Evolutionary conservation across 192 early-diverging fungal species (phyloP), one percentile per base, ranked within the genome.

Genomic region (Backusella morwellensis): DNA sequence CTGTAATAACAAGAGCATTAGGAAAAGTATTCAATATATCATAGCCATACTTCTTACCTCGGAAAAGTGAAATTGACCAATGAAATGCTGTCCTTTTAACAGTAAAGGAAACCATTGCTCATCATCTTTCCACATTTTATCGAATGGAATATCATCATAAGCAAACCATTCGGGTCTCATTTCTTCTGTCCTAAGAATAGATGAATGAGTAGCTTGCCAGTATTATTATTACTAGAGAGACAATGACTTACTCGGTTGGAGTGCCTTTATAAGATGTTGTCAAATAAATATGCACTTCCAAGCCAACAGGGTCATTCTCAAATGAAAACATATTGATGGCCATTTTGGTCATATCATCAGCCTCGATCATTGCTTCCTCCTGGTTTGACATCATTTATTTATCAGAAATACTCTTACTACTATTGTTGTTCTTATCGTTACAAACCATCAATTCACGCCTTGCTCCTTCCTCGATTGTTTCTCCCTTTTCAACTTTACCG

Each of bases 71-170:
- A 84, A 89, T 41, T 82, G 75, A 1, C 85, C 90, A 4, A 82
- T 75, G 71, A 91, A 90, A 32, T 38, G 67, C n/a, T 86, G 69
- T 11, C 68, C 76, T 3, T 77, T 29, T 9, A 90, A 70, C n/a
- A 88, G 40, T 23, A 81, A 77, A 1, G 93, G 93, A 72, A 91
- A 85, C 93, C 93, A 94, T 26, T 78, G 50, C 6, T 42, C 2
- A 75, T 93, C 93, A 73, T 94, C 93, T 4, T 88, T 78, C 93
- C 93, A 94, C 93, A 94, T 94, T 21, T 77, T 69, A 11, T 83
- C 80, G 74, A 83, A 94, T 1, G 93, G 93, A 81, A 93, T 86
- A 21, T 81, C 69, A 29, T 78, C 70, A 35, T 85, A 76, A 0
- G 59, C 42, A 70, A 88, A 94, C 93, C 93, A 94, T 82, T 93